Evolutionary conservation across 139 green algal species (phyloP), one percentile per base, ranked within the genome.

Genomic region (Yamagishiella unicocca): DNA sequence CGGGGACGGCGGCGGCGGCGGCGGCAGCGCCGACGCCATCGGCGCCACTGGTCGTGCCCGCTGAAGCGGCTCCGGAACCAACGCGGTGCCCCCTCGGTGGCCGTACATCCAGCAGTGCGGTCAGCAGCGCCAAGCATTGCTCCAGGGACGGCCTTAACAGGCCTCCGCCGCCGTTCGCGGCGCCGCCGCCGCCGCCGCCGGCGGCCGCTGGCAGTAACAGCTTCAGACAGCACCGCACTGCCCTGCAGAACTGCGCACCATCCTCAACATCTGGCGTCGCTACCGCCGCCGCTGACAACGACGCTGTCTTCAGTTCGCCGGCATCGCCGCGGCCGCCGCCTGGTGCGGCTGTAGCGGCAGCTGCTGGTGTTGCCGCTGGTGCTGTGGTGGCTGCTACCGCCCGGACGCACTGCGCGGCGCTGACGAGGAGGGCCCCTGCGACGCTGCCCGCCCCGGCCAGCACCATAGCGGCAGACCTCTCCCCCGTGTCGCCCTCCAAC

Each of bases 141-240:
- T 85, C 79, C 61, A 85, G 62, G 42, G 62, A 53, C 25, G 79
- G 79, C 40, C 43, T 45, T 31, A 82, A 62, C 61, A 66, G 19
- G 17, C 33, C 54, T 25, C 55, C 77, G 77, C 33, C 77, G 4
- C 55, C 61, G n/a, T n/a, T n/a, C n/a, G n/a, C n/a, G n/a, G n/a
- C n/a, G 37, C 7, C 25, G 78, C 10, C 58, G 54, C 35, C 17
- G 35, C 35, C 54, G 19, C 42, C 31, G 4, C 38, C 61, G 78
- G 38, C 40, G 4, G 9, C 24, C 2, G 78, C 27, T n/a, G 38
- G 24, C 78, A 84, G 38, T 33, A 84, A 21, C 27, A 33, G 31
- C 25, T 33, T 24, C 27, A 84, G 19, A 29, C 78, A 74, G 58
- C 38, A 25, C 4, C 53, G 76, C 2, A 83, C 35, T 3, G 54